These are phyloP conservation scores for Basidiobolus meristosporus DNA, from an alignment of 371 early-diverging fungal genomes.

Conservation along the genomic window DNA sequence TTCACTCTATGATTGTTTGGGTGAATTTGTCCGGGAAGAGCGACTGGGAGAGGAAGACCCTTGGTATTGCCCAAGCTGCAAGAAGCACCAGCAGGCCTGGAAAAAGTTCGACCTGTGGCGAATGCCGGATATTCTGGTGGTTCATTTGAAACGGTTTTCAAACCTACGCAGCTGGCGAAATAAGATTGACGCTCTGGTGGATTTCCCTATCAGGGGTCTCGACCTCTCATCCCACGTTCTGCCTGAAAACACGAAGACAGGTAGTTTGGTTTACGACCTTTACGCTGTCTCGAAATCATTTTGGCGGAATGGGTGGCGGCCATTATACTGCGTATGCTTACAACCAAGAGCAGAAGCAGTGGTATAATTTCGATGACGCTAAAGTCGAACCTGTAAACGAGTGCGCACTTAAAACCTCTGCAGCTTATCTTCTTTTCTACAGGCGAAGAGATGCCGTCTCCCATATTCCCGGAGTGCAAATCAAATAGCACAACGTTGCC, in stretches of 20 bases:
- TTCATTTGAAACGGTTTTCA: conserved; percentile 82
- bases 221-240: conserved; percentile 32
- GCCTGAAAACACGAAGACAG: conserved; percentile 6
- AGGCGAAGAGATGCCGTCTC: too few relatives aligned
- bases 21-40: conserved; percentile 65
- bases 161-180: conserved; percentile 51
- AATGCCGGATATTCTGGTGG: conserved; percentile 70
- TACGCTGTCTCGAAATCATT: conserved; percentile 83
- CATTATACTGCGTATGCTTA: conserved; percentile 88
- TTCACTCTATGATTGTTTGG: conserved; percentile 54
- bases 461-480: too few relatives aligned
- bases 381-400: conserved; percentile 39
- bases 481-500: too few relatives aligned
- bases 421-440: conserved; percentile 79
- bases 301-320: conserved; percentile 85
- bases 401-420: too few relatives aligned
- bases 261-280: conserved; percentile 51
- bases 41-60: conserved; percentile 57
- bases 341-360: conserved; percentile 39
- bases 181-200: conserved; percentile 70
- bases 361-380: conserved; percentile 85
- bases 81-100: conserved; percentile 53
- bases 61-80: conserved; percentile 75
- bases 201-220: conserved; percentile 61
- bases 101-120: conserved; percentile 77